phyloP scores from a whole-genome alignment of 139 green algal species.

The Haematococcus sp. region DNA sequence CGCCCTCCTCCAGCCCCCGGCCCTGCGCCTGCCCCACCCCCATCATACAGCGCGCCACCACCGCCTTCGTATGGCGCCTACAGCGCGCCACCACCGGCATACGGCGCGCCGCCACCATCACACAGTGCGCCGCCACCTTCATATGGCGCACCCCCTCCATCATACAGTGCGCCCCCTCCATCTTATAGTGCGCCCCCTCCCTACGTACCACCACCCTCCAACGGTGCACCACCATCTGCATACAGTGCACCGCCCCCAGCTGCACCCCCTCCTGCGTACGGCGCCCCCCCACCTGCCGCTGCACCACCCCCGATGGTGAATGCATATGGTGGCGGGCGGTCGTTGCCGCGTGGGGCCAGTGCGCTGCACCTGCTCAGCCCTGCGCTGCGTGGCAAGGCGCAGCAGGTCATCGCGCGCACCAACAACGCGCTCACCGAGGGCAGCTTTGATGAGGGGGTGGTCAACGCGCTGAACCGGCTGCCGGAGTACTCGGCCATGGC shows the following conservation, averaged over 20 bases:
- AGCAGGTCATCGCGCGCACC: not conserved
- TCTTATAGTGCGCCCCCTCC: not conserved
- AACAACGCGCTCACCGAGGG: not conserved
- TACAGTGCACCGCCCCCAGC: not conserved
- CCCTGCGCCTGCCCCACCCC: not conserved
- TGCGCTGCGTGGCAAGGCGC: not conserved
- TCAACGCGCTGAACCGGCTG: constrained; percentile 28
- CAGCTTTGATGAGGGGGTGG: constrained; percentile 33
- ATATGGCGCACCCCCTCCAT: not conserved
- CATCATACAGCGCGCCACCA: not conserved
- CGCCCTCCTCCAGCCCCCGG: not conserved
- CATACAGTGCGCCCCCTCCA: not conserved
- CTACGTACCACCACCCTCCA: not conserved
- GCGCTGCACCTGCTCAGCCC: constrained; percentile 4
- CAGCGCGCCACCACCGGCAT: not conserved
- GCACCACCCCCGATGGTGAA: not conserved
- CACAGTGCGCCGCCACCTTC: not conserved
- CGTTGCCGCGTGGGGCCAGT: not conserved
- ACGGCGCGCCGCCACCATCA: not conserved
- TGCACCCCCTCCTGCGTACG: not conserved
- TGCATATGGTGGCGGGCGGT: not conserved
- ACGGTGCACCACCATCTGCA: not conserved
- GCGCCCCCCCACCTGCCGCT: not conserved
- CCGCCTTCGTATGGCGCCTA: not conserved
- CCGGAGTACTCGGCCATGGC: constrained; percentile 19